Conservation (phyloP, 2,329 filamentous ascomycete genomes). For the Fusarium sp. region DNA sequence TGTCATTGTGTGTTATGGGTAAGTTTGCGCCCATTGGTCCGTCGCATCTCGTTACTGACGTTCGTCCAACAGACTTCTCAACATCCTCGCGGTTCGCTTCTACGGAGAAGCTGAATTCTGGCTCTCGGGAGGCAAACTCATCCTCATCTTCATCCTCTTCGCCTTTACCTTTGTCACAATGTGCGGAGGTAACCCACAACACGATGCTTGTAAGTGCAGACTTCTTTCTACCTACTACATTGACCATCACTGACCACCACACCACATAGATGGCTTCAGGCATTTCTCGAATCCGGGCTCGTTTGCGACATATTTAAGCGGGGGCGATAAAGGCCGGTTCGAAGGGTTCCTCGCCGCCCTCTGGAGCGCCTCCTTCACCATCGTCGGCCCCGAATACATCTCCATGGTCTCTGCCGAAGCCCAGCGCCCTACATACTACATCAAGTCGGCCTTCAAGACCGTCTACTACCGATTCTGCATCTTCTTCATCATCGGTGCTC, state of each 20-base stretch:
- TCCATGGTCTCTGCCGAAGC: constrained; percentile 72
- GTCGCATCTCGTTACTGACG: neutral
- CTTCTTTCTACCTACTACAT: neutral
- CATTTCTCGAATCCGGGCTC: constrained; percentile 73
- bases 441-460: constrained; percentile 62
- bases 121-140: constrained; percentile 57
- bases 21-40: neutral
- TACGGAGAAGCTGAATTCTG: constrained; percentile 60
- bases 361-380: constrained; percentile 67
- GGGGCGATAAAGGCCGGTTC: constrained; percentile 70
- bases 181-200: constrained; percentile 67
- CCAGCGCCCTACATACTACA: constrained; percentile 65
- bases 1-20: constrained; percentile 54
- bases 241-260: neutral
- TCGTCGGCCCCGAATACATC: constrained; percentile 72
- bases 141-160: constrained; percentile 56
- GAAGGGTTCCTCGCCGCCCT: constrained; percentile 73
- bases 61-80: constrained; percentile 43
- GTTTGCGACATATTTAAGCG: constrained; percentile 63
- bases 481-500: constrained; percentile 48
- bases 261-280: constrained; percentile 60
- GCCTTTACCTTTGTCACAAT: constrained; percentile 70
- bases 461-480: constrained; percentile 62
- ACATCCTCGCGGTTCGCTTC: constrained; percentile 53
- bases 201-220: constrained; percentile 52